Percentiles rank a stretch among this genome's conserved stretches.
phyloP scores from a whole-genome alignment of 129 eudicot species.

The Cynara cardunculus region DNA sequence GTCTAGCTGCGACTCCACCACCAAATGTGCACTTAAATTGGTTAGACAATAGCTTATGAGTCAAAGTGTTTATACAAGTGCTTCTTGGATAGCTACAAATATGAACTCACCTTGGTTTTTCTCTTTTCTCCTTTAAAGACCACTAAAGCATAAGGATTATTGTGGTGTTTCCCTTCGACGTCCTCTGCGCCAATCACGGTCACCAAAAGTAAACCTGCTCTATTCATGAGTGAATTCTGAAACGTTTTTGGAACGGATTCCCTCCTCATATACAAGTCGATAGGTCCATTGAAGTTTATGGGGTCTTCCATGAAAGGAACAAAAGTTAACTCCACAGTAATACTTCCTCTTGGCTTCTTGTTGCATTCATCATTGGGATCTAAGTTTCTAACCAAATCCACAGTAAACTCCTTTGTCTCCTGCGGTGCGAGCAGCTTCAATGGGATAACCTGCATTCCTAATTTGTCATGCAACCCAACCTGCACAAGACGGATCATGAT shows the following conservation, averaged over 20 bases:
- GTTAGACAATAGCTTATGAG: no score
- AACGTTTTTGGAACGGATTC: slow-evolving; percentile 29
- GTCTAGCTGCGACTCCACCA: no score
- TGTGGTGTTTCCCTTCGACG: slow-evolving; percentile 61
- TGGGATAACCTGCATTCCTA: slow-evolving; percentile 66
- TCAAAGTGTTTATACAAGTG: neutral
- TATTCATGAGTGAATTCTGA: slow-evolving; percentile 14
- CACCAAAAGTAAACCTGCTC: slow-evolving; percentile 47
- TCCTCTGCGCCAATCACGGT: slow-evolving; percentile 45
- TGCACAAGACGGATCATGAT: slow-evolving; percentile 15
- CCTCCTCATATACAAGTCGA: slow-evolving; percentile 22
- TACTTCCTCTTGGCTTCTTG: slow-evolving; percentile 59
- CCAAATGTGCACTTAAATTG: no score
- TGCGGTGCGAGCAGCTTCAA: slow-evolving; percentile 47
- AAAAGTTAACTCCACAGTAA: slow-evolving; percentile 48
- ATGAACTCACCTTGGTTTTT: slow-evolving; percentile 49
- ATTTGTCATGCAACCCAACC: slow-evolving; percentile 56
- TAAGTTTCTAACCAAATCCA: slow-evolving; percentile 42
- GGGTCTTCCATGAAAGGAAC: slow-evolving; percentile 48
- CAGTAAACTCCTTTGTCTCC: slow-evolving; percentile 43
- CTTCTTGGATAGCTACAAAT: neutral
- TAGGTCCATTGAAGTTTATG: slow-evolving; percentile 32
- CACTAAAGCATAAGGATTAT: slow-evolving; percentile 47
- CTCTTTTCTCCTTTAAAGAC: slow-evolving; percentile 52
- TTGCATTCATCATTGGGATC: slow-evolving; percentile 43